Evolutionary conservation across 1,284 basidiomycete genomes (phyloP).

Genomic region (Trichosporon sp.): DNA sequence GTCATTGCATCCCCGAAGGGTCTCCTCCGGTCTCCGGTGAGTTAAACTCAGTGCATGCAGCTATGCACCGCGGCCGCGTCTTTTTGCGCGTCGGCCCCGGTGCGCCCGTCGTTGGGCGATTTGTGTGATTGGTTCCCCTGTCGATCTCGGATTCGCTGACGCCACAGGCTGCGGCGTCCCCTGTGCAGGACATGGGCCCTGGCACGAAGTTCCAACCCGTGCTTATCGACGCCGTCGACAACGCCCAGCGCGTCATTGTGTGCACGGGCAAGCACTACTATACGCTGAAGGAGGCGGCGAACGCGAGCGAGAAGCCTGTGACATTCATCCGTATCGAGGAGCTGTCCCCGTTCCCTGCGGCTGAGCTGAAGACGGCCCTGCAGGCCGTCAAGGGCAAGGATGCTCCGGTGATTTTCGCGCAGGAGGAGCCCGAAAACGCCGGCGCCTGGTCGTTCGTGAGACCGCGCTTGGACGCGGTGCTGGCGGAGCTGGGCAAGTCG

Average conservation of each 20-base stretch:
- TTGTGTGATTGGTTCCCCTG: not conserved
- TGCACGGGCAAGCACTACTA: constrained; percentile 81
- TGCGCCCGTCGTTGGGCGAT: not conserved
- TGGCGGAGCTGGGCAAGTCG: constrained; percentile 45
- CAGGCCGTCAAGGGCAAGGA: constrained; percentile 14
- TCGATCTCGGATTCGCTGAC: constrained; percentile 9
- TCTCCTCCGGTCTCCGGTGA: constrained; percentile 68
- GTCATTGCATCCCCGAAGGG: constrained; percentile 78
- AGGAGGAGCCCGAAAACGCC: constrained; percentile 84
- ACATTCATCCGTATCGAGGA: constrained; percentile 74
- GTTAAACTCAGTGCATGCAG: constrained; percentile 34
- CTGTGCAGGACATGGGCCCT: constrained; percentile 60
- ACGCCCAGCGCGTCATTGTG: constrained; percentile 41
- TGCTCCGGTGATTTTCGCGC: constrained; percentile 64
- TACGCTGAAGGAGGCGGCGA: constrained; percentile 69
- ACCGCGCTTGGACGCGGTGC: constrained; percentile 57
- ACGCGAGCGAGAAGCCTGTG: constrained; percentile 26
- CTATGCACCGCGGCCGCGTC: not conserved
- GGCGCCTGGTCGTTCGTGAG: constrained; percentile 68
- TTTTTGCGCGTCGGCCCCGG: not conserved
- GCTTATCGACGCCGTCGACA: constrained; percentile 54
- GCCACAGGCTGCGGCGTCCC: constrained; percentile 66
- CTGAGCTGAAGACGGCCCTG: constrained; percentile 55
- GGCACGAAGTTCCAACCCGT: constrained; percentile 68
- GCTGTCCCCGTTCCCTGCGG: constrained; percentile 77